A percentile compares a stretch with the other conserved stretches of the same genome.
Evolutionary conservation across 495 filamentous ascomycete genomes (phyloP).

Genomic region (Cryomyces minteri): DNA sequence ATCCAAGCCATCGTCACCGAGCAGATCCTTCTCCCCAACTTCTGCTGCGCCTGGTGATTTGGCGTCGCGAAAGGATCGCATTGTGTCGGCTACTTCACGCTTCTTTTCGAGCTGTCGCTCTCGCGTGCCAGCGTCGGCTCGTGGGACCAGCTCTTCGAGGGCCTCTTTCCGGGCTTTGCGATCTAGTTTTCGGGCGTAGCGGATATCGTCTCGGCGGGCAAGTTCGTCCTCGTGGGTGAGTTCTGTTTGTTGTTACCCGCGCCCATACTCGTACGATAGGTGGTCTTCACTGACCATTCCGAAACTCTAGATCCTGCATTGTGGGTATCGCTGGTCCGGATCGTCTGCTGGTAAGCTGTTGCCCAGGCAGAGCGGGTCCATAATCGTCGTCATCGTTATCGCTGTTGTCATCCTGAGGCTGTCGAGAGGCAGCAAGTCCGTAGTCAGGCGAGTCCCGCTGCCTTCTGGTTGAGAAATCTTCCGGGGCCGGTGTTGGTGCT

Average conservation of each 20-base stretch:
- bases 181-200: conserved; percentile 41
- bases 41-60: conserved; percentile 37
- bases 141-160: conserved; percentile 65
- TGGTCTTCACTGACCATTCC: conserved; percentile 29
- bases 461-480: background rate
- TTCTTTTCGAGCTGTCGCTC: conserved; percentile 82
- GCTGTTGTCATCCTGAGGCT: background rate
- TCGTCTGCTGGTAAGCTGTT: conserved; percentile 8
- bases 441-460: background rate
- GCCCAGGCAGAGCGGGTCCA: conserved; percentile 48
- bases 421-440: background rate
- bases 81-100: conserved; percentile 31
- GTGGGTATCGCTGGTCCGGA: conserved; percentile 60
- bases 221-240: conserved; percentile 33
- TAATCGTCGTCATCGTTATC: conserved; percentile 46
- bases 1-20: conserved; percentile 41
- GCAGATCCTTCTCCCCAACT: conserved; percentile 37
- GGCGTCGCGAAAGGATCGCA: conserved; percentile 37
- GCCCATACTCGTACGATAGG: background rate
- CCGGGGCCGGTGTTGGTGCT: background rate
- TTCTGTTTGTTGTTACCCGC: conserved; percentile 23
- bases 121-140: conserved; percentile 67
- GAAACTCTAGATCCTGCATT: conserved; percentile 52
- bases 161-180: conserved; percentile 37
- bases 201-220: conserved; percentile 32